Conservation (phyloP, 106 monocot genomes). For the Allium fistulosum region DNA sequence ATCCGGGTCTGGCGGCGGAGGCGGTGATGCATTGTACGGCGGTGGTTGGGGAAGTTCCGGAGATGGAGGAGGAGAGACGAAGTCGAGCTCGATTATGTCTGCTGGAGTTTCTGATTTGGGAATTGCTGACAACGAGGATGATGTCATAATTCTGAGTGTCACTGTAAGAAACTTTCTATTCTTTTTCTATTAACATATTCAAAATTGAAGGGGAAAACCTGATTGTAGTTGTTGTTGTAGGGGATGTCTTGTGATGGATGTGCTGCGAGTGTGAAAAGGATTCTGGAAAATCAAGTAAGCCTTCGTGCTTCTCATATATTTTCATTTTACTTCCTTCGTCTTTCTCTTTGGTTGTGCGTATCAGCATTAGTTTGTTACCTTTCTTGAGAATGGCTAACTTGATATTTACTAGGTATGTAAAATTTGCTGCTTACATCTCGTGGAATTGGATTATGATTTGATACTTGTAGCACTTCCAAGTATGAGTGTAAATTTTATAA, state of each 20-base stretch:
- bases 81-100: conserved; percentile 2
- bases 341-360: too few species aligned
- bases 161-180: conserved; percentile 1
- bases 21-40: too few species aligned
- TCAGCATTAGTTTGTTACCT: background rate
- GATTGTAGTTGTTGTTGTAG: background rate
- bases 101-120: background rate
- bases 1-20: background rate
- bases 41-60: too few species aligned
- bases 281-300: conserved; percentile 6
- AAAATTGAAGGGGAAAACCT: background rate
- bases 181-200: background rate
- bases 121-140: background rate
- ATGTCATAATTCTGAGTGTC: conserved; percentile 1
- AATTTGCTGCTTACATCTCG: background rate
- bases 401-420: background rate
- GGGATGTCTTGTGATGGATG: conserved; percentile 7
- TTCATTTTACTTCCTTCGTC: background rate
- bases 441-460: background rate
- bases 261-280: conserved; percentile 6
- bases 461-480: background rate
- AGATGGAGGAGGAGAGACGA: background rate
- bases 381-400: background rate
- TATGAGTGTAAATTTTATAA: too few species aligned
- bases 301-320: background rate